Conservation (phyloP, 768 basidiomycete species). For the Tricholomella constricta region DNA sequence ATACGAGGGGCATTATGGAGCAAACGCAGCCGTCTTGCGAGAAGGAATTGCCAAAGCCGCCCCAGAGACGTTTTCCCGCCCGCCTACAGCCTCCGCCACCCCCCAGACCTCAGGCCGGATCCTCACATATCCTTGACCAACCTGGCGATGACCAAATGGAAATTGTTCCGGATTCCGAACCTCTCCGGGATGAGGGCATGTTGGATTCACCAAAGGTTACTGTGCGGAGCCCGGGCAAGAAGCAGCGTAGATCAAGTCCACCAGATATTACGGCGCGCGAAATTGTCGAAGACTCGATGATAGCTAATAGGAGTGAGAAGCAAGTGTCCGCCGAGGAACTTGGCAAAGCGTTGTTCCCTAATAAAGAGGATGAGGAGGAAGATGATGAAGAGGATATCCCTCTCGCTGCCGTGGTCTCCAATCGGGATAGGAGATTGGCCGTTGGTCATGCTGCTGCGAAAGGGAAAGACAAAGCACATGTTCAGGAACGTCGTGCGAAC, state of each 20-base stretch:
- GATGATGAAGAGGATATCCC: slow-evolving; percentile 48
- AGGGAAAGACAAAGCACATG: slow-evolving; percentile 10
- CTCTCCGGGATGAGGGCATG: slow-evolving; percentile 33
- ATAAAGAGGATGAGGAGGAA: slow-evolving; percentile 39
- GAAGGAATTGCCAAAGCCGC: slow-evolving; percentile 9
- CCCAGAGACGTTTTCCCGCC: slow-evolving; percentile 8
- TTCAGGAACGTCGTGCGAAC: background rate
- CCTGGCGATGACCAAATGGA: slow-evolving; percentile 38
- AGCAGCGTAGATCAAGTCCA: background rate
- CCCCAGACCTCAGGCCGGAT: background rate
- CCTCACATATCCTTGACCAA: slow-evolving; percentile 8
- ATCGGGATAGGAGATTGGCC: slow-evolving; percentile 24
- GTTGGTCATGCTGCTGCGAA: background rate
- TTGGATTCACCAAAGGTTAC: background rate
- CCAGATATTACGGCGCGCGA: slow-evolving; percentile 17
- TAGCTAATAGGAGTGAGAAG: slow-evolving; percentile 25
- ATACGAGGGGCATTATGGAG: slow-evolving; percentile 2
- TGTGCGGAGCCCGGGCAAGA: background rate
- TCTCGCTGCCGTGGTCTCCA: slow-evolving; percentile 30
- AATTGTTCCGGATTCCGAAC: slow-evolving; percentile 68
- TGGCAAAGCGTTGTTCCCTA: slow-evolving; percentile 4
- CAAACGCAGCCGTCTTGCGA: slow-evolving; percentile 26
- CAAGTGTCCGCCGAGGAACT: background rate
- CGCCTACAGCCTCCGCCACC: background rate
- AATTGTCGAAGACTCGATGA: slow-evolving; percentile 27